Percentiles rank a stretch among this genome's conserved stretches.
These are phyloP conservation scores for Plantago ovata DNA, from an alignment of 257 asterid species.

Conservation along the genomic window DNA sequence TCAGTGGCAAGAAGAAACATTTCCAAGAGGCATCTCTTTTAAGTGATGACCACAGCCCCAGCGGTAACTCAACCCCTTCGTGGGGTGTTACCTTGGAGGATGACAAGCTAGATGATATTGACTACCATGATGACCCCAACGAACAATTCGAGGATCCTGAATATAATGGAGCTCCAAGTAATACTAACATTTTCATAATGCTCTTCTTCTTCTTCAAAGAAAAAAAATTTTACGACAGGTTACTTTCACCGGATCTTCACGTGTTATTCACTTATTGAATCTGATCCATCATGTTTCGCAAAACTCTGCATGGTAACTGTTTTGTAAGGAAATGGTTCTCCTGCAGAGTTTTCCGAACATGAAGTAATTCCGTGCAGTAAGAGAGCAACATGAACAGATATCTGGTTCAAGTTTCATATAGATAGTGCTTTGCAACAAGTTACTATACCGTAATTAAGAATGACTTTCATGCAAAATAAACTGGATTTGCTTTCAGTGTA, in stretches of 20 bases:
- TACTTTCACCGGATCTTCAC: background rate
- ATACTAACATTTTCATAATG: conserved; percentile 7
- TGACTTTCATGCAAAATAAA: background rate
- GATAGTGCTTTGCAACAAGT: too few relatives aligned
- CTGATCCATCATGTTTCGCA: too few relatives aligned
- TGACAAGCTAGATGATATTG: conserved; percentile 26
- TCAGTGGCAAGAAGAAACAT: conserved; percentile 51
- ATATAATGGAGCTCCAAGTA: conserved; percentile 97
- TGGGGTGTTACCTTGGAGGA: conserved; percentile 45
- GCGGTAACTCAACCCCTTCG: conserved; percentile 26
- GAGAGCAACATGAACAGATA: too few relatives aligned
- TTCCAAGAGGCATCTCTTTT: conserved; percentile 22
- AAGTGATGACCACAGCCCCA: conserved; percentile 18
- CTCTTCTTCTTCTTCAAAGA: background rate
- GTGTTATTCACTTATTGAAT: too few relatives aligned
- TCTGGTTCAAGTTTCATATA: too few relatives aligned
- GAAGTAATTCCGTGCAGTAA: too few relatives aligned
- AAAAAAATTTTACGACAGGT: background rate
- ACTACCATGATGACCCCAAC: conserved; percentile 16
- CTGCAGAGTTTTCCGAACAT: too few relatives aligned
- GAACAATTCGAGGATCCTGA: conserved; percentile 68
- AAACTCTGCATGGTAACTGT: too few relatives aligned
- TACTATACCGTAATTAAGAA: too few relatives aligned
- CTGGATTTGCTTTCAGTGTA: conserved; percentile 50
- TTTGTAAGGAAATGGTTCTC: too few relatives aligned